These are phyloP conservation scores for Verticillium dahliae DNA, from an alignment of 2,329 filamentous ascomycete species.

Conservation along the genomic window DNA sequence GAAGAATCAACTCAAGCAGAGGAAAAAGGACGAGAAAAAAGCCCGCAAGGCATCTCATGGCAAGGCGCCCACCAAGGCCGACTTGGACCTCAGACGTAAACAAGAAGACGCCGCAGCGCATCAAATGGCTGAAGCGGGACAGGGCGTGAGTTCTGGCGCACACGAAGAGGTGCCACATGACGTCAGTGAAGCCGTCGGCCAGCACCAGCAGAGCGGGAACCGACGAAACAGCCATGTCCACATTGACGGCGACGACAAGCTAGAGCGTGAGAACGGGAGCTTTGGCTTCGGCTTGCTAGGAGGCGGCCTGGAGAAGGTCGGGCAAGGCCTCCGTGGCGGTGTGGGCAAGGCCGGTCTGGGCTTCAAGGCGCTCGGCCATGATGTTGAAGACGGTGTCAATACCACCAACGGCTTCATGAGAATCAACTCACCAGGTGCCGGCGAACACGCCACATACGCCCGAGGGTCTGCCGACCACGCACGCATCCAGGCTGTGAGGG, in stretches of 20 bases:
- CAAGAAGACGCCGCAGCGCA: conserved; percentile 43
- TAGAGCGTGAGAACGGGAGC: conserved; percentile 1
- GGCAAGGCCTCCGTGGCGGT: conserved; percentile 20
- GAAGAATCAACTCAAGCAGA: conserved; percentile 67
- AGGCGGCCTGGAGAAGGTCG: conserved; percentile 40
- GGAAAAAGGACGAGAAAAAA: conserved; percentile 58
- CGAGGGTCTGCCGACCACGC: conserved; percentile 9
- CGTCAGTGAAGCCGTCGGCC: conserved; percentile 35
- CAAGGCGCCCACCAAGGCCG: conserved; percentile 43
- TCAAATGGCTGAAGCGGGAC: conserved; percentile 39
- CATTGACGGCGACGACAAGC: not conserved
- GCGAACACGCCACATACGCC: not conserved
- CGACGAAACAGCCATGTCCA: conserved; percentile 3
- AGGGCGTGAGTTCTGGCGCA: conserved; percentile 45
- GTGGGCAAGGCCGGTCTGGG: conserved; percentile 37
- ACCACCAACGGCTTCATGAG: conserved; percentile 48
- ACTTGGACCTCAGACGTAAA: conserved; percentile 38
- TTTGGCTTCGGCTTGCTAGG: conserved; percentile 26
- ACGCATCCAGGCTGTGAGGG: conserved; percentile 23
- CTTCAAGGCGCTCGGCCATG: conserved; percentile 40
- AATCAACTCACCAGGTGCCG: conserved; percentile 15
- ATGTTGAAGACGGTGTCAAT: conserved; percentile 45
- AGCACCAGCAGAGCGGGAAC: conserved; percentile 18
- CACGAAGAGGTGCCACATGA: conserved; percentile 47
- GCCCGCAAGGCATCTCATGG: conserved; percentile 45